Evolutionary conservation across 805 yeast genomes (phyloP), one percentile per base, ranked within the genome.

Genomic region (Candida coquimbonensis): DNA sequence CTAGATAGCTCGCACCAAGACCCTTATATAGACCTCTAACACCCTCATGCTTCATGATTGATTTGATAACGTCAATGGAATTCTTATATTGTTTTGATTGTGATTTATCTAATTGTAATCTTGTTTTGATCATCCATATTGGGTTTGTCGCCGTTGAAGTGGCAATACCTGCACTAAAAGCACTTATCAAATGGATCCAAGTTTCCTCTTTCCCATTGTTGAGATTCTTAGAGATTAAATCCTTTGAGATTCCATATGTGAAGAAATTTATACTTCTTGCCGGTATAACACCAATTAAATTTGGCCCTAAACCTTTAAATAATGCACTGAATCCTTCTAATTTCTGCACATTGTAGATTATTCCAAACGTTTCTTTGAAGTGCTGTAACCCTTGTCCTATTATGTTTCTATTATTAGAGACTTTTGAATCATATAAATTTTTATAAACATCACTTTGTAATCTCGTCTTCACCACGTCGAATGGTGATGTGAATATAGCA

Each of bases 71-170:
- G 62, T 93, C 98, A 73, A 81, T 73, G 5, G 96, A 86, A 65
- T 86, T 90, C 49, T 75, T 81, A 63, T 91, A 93, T 50, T 75
- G 74, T 53, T 81, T 80, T 11, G 67, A 56, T n/a, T 68, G 65
- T 1, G 86, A 75, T 61, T 83, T 85, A 64, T 93, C 99, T 43
- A 93, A 72, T 62, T 93, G 99, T 44, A 93, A 75, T 58, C 99
- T 74, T 1, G 99, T 93, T 67, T 93, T 93, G 49, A 93, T 82
- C 49, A 93, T 70, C 99, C 99, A 93, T 47, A 93, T 93, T 12
- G 99, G 99, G 62, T 93, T 93, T 0, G 99, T 93, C 13, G 89
- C 96, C 0, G 99, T 91, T 5, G 96, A 83, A 0, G 99, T 93
- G 16, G 83, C 91, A 60, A 91, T 72, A 5, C 99, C 99, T 0